Evolutionary conservation across 179 eudicot species (phyloP), one percentile per base, ranked within the genome.

Genomic region (Spergularia azorica): DNA sequence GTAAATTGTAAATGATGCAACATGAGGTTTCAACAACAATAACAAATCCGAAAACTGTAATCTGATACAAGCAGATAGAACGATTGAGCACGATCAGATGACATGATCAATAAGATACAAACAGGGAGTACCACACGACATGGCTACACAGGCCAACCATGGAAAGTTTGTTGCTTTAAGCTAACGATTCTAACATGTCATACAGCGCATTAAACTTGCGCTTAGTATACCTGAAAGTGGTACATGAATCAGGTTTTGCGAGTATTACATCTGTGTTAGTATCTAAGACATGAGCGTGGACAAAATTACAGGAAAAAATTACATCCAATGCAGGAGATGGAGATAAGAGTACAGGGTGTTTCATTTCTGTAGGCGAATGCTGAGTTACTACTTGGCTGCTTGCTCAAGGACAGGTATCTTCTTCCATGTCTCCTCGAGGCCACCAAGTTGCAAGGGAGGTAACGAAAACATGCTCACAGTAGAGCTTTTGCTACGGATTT

Each of bases 401-500:
- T 89, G 89, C 77, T 89, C 88, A 10, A 87, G 84, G 51, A 87
- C 70, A 9, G 90, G 89, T 48, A 82, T 79, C 80, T 87, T 86
- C 81, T 72, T 86, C 90, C 90, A 87, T 0, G 86, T 77, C 76
- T 86, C 90, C 80, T 87, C 92, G 10, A 82, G 6, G 14, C 82
- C 87, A 58, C 76, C 76, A 36, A 79, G 72, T 73, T 90, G 89
- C 71, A 90, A 38, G 13, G 94, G 94, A 50, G 94, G 94, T 67
- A 90, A 56, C 0, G 94, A 90, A 73, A 90, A 90, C 73, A 82
- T 81, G 59, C 90, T 88, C 14, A 88, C 90, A 0, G 94, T 90
- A 2, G 94, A 90, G 82, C 94, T 90, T 63, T 86, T 85, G 15
- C 91, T 85, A 50, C 94, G 80, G 43, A 90, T 90, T 61, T 87